A percentile compares a stretch with the other conserved stretches of the same genome.
phyloP scores from a whole-genome alignment of 129 eudicot species.

The Flaveria sonorensis region DNA sequence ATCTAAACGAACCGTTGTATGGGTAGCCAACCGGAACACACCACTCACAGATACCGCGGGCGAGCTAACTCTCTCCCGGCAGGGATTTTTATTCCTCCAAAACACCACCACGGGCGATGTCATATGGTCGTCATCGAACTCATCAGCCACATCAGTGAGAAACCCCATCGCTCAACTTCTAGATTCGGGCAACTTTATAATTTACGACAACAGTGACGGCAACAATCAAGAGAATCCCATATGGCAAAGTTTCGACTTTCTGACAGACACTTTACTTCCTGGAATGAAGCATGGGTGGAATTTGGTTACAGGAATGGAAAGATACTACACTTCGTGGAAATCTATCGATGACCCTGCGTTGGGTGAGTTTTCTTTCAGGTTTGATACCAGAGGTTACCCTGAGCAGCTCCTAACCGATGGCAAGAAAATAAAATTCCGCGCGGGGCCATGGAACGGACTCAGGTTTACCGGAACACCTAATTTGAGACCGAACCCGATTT shows the following conservation, averaged over 20 bases:
- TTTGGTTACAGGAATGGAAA: not conserved
- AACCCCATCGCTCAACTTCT: conserved; percentile 20
- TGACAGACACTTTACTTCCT: not conserved
- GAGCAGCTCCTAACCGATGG: not conserved
- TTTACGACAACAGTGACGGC: not conserved
- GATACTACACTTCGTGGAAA: not conserved
- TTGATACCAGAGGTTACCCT: conserved; percentile 5
- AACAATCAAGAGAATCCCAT: not conserved
- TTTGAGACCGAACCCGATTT: not conserved
- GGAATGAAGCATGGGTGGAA: not conserved
- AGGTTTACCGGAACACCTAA: conserved; percentile 29
- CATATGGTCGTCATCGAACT: conserved; percentile 26
- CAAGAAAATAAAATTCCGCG: not conserved
- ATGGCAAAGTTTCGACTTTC: conserved; percentile 12
- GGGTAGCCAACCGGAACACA: conserved; percentile 40
- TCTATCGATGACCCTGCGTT: not conserved
- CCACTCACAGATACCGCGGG: not conserved
- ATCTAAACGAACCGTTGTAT: not conserved
- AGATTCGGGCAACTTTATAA: conserved; percentile 38
- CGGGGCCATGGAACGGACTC: conserved; percentile 48
- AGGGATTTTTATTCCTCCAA: not conserved
- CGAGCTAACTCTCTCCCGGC: not conserved
- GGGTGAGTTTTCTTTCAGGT: not conserved
- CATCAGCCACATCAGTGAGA: not conserved
- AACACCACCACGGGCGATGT: not conserved